Conservation (phyloP, 108 stramenopile genomes). For the Schizochytrium sp. region DNA sequence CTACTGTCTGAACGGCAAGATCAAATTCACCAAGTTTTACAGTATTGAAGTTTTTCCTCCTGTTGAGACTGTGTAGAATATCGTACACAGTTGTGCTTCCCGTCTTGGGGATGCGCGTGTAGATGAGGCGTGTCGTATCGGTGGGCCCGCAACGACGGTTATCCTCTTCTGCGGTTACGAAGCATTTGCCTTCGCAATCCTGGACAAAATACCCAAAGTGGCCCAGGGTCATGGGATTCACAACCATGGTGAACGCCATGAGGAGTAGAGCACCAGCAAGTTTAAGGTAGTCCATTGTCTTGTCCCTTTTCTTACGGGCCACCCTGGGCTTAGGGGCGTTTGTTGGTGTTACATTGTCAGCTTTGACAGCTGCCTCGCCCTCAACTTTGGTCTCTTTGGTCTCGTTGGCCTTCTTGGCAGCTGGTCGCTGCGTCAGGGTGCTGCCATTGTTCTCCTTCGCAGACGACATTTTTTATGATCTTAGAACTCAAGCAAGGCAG, state of each 20-base stretch:
- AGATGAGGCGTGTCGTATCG: conserved; percentile 13
- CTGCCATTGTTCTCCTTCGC: too few species aligned
- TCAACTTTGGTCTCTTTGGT: too few species aligned
- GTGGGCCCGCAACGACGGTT: not conserved
- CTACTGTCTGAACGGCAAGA: not conserved
- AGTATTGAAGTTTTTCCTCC: not conserved
- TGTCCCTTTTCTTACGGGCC: too few species aligned
- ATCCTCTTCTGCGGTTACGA: not conserved
- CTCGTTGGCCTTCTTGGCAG: too few species aligned
- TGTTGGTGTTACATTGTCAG: too few species aligned
- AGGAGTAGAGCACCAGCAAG: not conserved
- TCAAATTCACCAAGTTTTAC: not conserved
- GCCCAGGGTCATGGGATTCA: conserved; percentile 27
- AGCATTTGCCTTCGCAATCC: conserved; percentile 1
- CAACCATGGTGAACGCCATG: not conserved
- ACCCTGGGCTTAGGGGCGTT: too few species aligned
- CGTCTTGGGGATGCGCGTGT: conserved; percentile 33
- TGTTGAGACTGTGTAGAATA: not conserved
- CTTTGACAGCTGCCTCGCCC: too few species aligned
- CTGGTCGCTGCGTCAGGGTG: too few species aligned
- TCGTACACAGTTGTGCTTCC: conserved; percentile 17
- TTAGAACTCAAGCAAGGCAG: too few species aligned
- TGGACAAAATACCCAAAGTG: not conserved
- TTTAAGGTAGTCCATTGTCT: too few species aligned
- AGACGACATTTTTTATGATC: too few species aligned